Base-by-base conservation (phyloP, 352 stramenopile species). In the Achlya hypogyna region DNA sequence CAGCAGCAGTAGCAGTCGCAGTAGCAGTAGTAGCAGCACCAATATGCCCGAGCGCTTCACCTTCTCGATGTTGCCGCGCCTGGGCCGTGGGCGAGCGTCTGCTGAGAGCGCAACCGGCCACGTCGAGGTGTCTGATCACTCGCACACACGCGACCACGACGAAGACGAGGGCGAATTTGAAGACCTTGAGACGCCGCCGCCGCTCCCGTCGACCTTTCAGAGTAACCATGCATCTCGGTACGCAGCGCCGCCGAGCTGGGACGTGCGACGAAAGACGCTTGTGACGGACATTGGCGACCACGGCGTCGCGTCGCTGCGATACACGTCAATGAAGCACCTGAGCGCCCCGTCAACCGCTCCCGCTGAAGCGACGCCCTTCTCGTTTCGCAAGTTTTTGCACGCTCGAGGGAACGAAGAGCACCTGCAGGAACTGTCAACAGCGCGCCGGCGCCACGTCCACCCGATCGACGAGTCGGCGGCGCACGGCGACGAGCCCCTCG, bases 281-380 rank as follows among this genome's bases (percentile, higher is more conserved):
- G 60, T 67, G 18, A 67, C 60, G 1, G 60, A 67, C 27, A 67
- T 67, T 53, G 60, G 60, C 43, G 60, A 67, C 38, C 45, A 67
- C 27, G 60, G 60, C 20, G 51, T 49, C 20, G 31, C 6, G 27
- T 67, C 60, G 47, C 51, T 28, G 9, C 60, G 60, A 22, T 67
- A 67, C 34, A 67, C 51, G 22, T 67, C 60, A 5, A 12, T 67
- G 34, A 49, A 58, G 22, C 60, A 67, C 34, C 29, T 34, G 22
- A 27, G 32, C 20, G 49, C 49, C 10, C 2, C 49, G 2, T 3
- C 49, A 16, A 38, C 49, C 12, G 38, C 38, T 6, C 34, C n/a
- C n/a, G n/a, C 6, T 42, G 34, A 42, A 18, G n/a, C 38, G 12
- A 18, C 14, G 38, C 49, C 49, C 12, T 56, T 56, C 31, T 56